Percentiles rank a stretch among this genome's conserved stretches.
These are phyloP conservation scores for Imleria badia DNA, from an alignment of 768 basidiomycete species.

Conservation along the genomic window DNA sequence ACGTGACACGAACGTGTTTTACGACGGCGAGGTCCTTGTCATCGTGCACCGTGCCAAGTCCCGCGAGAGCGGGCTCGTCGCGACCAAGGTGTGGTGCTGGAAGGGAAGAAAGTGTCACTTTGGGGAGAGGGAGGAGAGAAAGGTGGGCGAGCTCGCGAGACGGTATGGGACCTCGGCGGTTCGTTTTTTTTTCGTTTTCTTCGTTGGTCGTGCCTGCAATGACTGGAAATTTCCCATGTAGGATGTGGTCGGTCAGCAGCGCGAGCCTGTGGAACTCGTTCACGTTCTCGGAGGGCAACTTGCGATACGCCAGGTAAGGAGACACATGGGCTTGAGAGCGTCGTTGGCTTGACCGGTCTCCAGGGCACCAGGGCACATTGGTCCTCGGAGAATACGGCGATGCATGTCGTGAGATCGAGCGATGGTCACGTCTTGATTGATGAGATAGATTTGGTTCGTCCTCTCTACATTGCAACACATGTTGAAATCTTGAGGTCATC, in stretches of 20 bases:
- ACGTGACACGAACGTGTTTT: conserved; percentile 54
- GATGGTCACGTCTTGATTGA: conserved; percentile 60
- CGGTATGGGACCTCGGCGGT: conserved; percentile 70
- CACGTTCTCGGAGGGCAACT: conserved; percentile 64
- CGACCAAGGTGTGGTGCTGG: conserved; percentile 79
- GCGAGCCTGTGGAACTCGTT: conserved; percentile 65
- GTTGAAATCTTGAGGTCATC: conserved; percentile 2
- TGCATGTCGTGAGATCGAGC: conserved; percentile 67
- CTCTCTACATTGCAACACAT: not conserved
- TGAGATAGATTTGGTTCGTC: conserved; percentile 64
- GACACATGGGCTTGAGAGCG: not conserved
- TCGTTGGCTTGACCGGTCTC: conserved; percentile 3
- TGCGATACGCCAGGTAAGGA: conserved; percentile 69
- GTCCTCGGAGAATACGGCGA: conserved; percentile 77
- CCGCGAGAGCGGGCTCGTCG: conserved; percentile 60
- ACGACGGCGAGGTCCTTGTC: conserved; percentile 69
- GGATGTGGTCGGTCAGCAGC: conserved; percentile 52
- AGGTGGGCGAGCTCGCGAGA: conserved; percentile 67
- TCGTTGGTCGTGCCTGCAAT: not conserved
- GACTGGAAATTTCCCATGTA: conserved; percentile 2
- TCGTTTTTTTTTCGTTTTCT: conserved; percentile 24
- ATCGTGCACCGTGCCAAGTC: conserved; percentile 71
- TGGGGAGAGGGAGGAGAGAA: conserved; percentile 62
- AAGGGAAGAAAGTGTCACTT: conserved; percentile 52
- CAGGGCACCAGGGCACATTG: conserved; percentile 74